Conservation (phyloP, 78 protist genomes). For the Dictyostelium capitatum region DNA sequence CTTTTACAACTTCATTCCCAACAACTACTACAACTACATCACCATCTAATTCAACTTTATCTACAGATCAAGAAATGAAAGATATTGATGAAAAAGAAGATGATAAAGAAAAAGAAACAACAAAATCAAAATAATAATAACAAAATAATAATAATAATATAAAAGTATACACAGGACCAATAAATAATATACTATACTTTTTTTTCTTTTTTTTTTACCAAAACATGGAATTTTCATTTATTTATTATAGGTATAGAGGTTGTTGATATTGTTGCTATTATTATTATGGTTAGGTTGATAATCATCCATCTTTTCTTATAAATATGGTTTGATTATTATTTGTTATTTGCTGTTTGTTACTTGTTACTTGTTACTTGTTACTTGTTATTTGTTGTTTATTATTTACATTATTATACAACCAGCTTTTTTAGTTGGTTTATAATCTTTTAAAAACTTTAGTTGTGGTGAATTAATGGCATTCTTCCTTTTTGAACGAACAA, state of each 20-base stretch:
- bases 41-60: neutral
- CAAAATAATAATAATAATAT: neutral
- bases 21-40: neutral
- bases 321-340: neutral
- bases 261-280: too few species aligned
- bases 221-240: too few species aligned
- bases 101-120: neutral
- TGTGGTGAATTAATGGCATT: conserved; percentile 86
- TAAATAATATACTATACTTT: too few species aligned
- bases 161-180: too few species aligned
- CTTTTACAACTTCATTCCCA: conserved; percentile 6
- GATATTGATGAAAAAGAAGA: conserved; percentile 12
- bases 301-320: conserved; percentile 19
- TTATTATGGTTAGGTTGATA: too few species aligned
- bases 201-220: too few species aligned
- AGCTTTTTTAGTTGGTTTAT: conserved; percentile 22
- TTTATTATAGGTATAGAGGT: too few species aligned
- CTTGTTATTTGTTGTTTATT: neutral
- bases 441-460: conserved; percentile 64
- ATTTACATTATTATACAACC: conserved; percentile 33
- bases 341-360: too few species aligned
- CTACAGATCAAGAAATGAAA: conserved; percentile 48
- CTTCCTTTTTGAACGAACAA: conserved; percentile 54
- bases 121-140: neutral
- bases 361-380: too few species aligned